These are phyloP conservation scores for Cryptococcus sp. DNA, from an alignment of 1,284 basidiomycete species.

Conservation along the genomic window DNA sequence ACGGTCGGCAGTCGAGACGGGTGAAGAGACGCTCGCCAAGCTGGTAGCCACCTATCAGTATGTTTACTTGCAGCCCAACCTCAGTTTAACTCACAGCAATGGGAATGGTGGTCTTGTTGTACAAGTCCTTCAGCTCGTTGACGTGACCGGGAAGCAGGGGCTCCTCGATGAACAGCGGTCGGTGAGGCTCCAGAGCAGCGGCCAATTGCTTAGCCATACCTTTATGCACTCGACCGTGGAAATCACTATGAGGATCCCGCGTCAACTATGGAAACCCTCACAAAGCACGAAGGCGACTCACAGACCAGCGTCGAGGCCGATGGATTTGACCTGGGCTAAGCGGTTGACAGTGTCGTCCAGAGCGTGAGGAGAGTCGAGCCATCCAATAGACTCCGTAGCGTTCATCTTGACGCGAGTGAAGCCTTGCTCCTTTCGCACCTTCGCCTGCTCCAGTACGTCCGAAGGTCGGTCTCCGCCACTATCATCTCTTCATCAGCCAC, in stretches of 20 bases:
- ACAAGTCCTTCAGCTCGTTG: constrained; percentile 55
- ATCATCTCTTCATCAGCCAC: constrained; percentile 43
- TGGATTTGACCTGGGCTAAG: constrained; percentile 64
- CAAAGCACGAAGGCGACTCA: constrained; percentile 15
- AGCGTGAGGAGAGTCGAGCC: constrained; percentile 58
- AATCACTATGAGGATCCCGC: constrained; percentile 43
- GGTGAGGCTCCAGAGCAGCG: constrained; percentile 64
- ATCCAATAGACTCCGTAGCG: constrained; percentile 55
- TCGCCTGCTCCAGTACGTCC: constrained; percentile 66
- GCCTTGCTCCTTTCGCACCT: constrained; percentile 66
- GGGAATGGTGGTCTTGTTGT: constrained; percentile 56
- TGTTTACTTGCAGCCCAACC: not conserved
- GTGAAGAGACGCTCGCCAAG: constrained; percentile 72
- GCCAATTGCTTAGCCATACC: constrained; percentile 77
- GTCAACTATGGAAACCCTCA: not conserved
- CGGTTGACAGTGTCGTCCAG: constrained; percentile 65
- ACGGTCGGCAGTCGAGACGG: constrained; percentile 69
- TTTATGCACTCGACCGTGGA: constrained; percentile 64
- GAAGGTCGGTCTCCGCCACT: constrained; percentile 68
- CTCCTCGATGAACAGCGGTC: constrained; percentile 75
- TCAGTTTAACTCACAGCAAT: constrained; percentile 47
- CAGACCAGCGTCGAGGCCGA: constrained; percentile 66
- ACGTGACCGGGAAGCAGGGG: constrained; percentile 62
- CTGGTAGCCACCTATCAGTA: constrained; percentile 15
- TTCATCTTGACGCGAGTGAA: constrained; percentile 77